Percentiles rank a stretch among this genome's conserved stretches.
phyloP scores from a whole-genome alignment of 2,329 filamentous ascomycete species.

The Basipetospora chlamydospora region DNA sequence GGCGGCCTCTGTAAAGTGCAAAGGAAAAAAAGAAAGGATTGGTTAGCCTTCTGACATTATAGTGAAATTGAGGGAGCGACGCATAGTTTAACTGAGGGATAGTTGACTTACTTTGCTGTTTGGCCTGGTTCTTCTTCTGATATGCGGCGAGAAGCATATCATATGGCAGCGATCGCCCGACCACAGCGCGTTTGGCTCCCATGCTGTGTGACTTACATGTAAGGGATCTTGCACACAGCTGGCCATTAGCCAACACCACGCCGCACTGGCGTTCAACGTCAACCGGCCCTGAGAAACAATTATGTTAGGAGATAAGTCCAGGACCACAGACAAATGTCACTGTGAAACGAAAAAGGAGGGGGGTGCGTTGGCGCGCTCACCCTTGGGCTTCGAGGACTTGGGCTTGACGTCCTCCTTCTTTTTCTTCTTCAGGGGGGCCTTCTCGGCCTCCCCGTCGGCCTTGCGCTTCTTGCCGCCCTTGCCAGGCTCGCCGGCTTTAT shows the following conservation, averaged over 20 bases:
- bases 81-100: slow-evolving; percentile 7
- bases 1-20: slow-evolving; percentile 54
- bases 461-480: slow-evolving; percentile 68
- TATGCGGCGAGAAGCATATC: slow-evolving; percentile 82
- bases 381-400: slow-evolving; percentile 74
- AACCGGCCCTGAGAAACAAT: slow-evolving; percentile 49
- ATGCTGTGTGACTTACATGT: slow-evolving; percentile 95
- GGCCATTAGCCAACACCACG: slow-evolving; percentile 71
- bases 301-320: slow-evolving; percentile 1
- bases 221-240: slow-evolving; percentile 72
- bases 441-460: slow-evolving; percentile 61
- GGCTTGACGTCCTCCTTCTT: slow-evolving; percentile 86
- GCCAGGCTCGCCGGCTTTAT: neutral
- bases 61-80: no score
- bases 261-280: slow-evolving; percentile 92
- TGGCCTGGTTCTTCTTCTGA: slow-evolving; percentile 97
- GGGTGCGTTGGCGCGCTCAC: no score
- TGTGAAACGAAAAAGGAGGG: no score
- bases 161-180: slow-evolving; percentile 75
- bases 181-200: slow-evolving; percentile 81
- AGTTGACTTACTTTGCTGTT: slow-evolving; percentile 68
- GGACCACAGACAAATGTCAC: no score
- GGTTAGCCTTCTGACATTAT: slow-evolving; percentile 8
- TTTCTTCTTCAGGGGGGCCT: slow-evolving; percentile 78
- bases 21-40: no score